A percentile compares a stretch with the other conserved stretches of the same genome.
phyloP scores from a whole-genome alignment of 1,284 basidiomycete species.

The Apiotrichum montevideense region DNA sequence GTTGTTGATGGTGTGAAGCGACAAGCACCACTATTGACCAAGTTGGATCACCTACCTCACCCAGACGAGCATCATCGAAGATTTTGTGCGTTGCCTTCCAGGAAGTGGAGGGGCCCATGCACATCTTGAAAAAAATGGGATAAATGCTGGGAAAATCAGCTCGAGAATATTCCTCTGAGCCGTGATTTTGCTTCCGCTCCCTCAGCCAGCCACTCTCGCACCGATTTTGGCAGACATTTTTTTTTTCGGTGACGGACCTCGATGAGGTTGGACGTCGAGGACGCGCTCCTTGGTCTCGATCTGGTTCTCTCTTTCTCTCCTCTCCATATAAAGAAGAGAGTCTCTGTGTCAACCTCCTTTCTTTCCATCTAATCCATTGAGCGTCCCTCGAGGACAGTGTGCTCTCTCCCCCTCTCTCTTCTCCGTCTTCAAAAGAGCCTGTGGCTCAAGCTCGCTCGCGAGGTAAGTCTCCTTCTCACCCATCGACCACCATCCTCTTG shows the following conservation, averaged over 20 bases:
- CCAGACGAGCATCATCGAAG: not conserved
- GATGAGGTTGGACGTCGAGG: too few species aligned
- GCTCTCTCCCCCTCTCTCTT: not conserved
- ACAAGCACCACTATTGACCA: not conserved
- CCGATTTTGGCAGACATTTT: too few species aligned
- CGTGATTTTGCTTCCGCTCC: too few species aligned
- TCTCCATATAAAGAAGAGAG: not conserved
- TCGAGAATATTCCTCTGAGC: not conserved
- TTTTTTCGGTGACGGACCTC: too few species aligned
- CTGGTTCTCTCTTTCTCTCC: too few species aligned
- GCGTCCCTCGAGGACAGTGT: not conserved
- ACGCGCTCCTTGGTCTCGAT: too few species aligned
- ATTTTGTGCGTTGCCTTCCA: not conserved
- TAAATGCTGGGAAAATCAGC: conserved; percentile 19
- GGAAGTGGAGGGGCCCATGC: too few species aligned
- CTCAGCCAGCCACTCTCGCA: not conserved
- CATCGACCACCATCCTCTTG: conserved; percentile 3
- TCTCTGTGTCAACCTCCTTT: not conserved
- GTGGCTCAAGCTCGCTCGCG: conserved; percentile 4
- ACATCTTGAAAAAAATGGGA: conserved; percentile 20
- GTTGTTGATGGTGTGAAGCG: not conserved
- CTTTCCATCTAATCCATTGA: not conserved
- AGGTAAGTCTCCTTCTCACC: conserved; percentile 8
- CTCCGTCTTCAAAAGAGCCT: conserved; percentile 4
- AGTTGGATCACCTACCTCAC: too few species aligned